Evolutionary conservation across 371 early-diverging fungal species (phyloP), one percentile per base, ranked within the genome.

Genomic region (Mortierella sp.): DNA sequence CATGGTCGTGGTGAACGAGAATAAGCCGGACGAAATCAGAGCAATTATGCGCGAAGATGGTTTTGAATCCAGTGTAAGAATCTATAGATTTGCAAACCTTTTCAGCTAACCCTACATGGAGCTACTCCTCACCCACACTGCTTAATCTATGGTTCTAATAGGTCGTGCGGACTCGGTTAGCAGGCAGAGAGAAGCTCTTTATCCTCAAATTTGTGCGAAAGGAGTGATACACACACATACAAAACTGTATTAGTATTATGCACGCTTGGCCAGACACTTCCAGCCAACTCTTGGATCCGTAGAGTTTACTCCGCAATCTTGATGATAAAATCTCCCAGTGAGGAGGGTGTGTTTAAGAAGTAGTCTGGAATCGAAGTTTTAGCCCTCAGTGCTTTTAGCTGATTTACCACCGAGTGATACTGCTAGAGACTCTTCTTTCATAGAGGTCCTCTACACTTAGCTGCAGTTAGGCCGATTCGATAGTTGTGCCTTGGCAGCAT

Each of bases 1-100:
- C 73, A 74, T 99, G 64, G 88, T 99, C 9, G 83, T 93, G 3
- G 92, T 99, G 16, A 88, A 90, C 58, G 96, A 97, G 70, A 99
- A 99, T 82, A 88, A 90, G 64, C 96, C 97, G 4, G 80, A 88
- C 4, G 96, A 97, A 64, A 91, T 99, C 0, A 86, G 90, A 26
- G 79, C 84, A 14, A 84, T 84, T 28, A 83, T 91, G 83, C 69
- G 75, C 59, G 44, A 70, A 21, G 83, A 87, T 62, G 72, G 80
- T 4, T 84, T 90, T 47, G 70, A 79, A 11, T 79, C 79, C 19
- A 72, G 66, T 53, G 79, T 79, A 56, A 47, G 72, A 58, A 21
- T 25, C 25, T 2, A 16, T 57, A 9, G 9, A 37, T 9, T 37
- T 21, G 9, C 4, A 53, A 21, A 12, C 9, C 21, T 9, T 3